Conservation (phyloP, 1,284 basidiomycete genomes). For the Boletus sp. region DNA sequence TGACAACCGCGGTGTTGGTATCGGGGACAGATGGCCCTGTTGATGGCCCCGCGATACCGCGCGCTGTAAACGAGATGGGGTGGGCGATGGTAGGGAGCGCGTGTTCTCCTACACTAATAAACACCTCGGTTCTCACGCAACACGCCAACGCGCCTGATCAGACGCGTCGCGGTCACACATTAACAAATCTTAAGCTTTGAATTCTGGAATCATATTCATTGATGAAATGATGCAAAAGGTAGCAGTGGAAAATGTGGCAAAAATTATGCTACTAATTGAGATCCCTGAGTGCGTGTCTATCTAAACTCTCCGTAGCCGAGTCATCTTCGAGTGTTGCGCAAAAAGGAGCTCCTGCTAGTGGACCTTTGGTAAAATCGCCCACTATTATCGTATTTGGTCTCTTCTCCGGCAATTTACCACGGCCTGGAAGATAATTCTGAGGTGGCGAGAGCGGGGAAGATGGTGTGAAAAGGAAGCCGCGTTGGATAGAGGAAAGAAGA, state of each 20-base stretch:
- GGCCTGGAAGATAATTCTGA: constrained; percentile 39
- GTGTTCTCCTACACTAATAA: constrained; percentile 13
- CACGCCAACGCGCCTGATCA: constrained; percentile 20
- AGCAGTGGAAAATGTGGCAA: constrained; percentile 4
- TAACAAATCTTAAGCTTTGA: not conserved
- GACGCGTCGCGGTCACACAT: constrained; percentile 17
- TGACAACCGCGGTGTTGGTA: not conserved
- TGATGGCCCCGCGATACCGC: not conserved
- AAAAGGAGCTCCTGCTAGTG: constrained; percentile 4
- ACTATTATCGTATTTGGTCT: constrained; percentile 17
- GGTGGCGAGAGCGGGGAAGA: constrained; percentile 56
- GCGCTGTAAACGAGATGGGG: not conserved
- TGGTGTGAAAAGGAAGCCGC: constrained; percentile 63
- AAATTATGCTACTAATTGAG: constrained; percentile 22
- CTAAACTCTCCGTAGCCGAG: constrained; percentile 11
- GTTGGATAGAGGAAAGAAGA: constrained; percentile 63
- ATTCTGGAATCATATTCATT: not conserved
- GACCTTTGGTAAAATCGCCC: constrained; percentile 5
- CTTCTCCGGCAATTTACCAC: constrained; percentile 21
- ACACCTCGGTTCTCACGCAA: constrained; percentile 28
- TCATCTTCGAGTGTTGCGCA: constrained; percentile 15
- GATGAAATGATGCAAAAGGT: constrained; percentile 4
- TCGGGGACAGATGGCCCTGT: not conserved
- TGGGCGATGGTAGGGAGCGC: constrained; percentile 8
- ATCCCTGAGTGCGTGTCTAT: constrained; percentile 28